Evolutionary conservation across 192 early-diverging fungal species (phyloP).

Genomic region (Gryganskiella cystojenkinii): DNA sequence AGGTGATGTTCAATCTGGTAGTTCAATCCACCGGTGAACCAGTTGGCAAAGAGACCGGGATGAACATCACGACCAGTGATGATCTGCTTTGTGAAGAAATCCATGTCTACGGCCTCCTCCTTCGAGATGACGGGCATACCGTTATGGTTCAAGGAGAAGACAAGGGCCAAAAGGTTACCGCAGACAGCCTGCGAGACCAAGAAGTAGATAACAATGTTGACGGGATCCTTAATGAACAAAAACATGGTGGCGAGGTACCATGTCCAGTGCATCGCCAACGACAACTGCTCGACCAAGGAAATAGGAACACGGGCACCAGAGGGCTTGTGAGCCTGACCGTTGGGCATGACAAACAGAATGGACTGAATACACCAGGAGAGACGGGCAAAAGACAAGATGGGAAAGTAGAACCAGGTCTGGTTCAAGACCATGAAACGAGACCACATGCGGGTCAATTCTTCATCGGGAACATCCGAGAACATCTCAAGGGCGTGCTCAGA

Average conservation of each 20-base stretch:
- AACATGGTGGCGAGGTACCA: slow-evolving; percentile 74
- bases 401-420: slow-evolving; percentile 74
- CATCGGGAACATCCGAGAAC: slow-evolving; percentile 62
- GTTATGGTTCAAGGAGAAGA: slow-evolving; percentile 87
- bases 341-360: slow-evolving; percentile 61
- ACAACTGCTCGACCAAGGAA: slow-evolving; percentile 61
- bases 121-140: slow-evolving; percentile 85
- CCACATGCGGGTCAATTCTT: slow-evolving; percentile 59
- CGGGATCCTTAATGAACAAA: slow-evolving; percentile 52
- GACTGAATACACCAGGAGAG: slow-evolving; percentile 82
- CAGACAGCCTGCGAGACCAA: slow-evolving; percentile 70
- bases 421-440: slow-evolving; percentile 74
- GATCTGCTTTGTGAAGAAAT: slow-evolving; percentile 81
- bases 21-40: slow-evolving; percentile 88
- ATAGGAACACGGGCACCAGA: slow-evolving; percentile 52
- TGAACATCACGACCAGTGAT: slow-evolving; percentile 83
- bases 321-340: slow-evolving; percentile 59
- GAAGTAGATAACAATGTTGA: slow-evolving; percentile 64
- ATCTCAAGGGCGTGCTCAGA: slow-evolving; percentile 64
- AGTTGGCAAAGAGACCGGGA: slow-evolving; percentile 69
- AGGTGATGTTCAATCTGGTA: slow-evolving; percentile 91
- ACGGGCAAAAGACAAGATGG: slow-evolving; percentile 77
- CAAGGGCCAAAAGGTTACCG: slow-evolving; percentile 78
- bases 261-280: slow-evolving; percentile 72
- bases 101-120: slow-evolving; percentile 70